Evolutionary conservation across 1,284 basidiomycete species (phyloP), one percentile per base, ranked within the genome.

Genomic region (Sporisorium iseilematis-ciliati): DNA sequence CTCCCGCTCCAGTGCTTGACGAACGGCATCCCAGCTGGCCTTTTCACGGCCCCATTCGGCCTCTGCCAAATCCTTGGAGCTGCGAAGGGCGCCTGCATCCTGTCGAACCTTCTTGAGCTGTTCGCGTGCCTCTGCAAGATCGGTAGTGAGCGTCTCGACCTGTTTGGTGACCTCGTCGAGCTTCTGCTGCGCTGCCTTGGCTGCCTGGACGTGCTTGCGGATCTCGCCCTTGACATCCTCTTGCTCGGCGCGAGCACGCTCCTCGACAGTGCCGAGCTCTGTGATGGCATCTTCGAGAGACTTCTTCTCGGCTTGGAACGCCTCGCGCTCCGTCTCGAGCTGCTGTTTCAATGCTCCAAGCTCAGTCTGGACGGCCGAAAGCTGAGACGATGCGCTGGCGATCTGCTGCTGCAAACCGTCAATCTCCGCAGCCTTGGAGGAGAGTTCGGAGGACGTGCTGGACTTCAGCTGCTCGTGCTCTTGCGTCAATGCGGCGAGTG

Each of bases 21-120:
- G 91, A 84, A 95, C 92, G 64, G 91, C 89, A 42, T 88, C 88
- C 93, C 93, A 95, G 84, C 93, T 94, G 31, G 85, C 92, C 29
- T 91, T 93, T 75, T 93, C 91, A 3, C 90, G 87, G 53, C 92
- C 89, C 62, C 89, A 87, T 84, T 91, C 91, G 66, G 93, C 87
- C 14, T 85, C 87, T 20, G 91, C 89, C 20, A 93, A 88, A 7
- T 87, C 79, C 86, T 93, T 93, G 49, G 77, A 72, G 54, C 70
- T 75, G 38, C 79, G 72, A 33, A 74, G 56, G 18, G 70, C 29
- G 29, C 64, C 60, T 29, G 63, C 62, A 41, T 81, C 79, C 21
- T 70, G 71, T 20, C 65, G 58, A 23, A 64, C 63, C 45, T 72
- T 76, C 42, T 65, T 63, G 59, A 77, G 66, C 53, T 79, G 77